Conservation (phyloP, 2,329 filamentous ascomycete species). For the Sporothrix euskadiensis region DNA sequence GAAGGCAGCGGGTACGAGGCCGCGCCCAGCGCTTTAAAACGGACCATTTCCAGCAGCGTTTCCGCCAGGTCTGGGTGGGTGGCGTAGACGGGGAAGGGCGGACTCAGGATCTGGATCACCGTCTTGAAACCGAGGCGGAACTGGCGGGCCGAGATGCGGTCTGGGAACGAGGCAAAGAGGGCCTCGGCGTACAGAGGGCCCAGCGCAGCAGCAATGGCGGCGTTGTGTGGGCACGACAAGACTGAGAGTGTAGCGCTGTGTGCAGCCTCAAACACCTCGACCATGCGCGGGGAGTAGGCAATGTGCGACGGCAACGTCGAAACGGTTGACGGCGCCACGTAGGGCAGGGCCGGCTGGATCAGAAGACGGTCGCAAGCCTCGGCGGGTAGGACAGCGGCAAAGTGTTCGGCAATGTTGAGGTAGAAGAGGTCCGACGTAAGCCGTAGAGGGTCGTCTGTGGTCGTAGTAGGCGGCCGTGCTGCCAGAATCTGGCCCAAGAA, state of each 20-base stretch:
- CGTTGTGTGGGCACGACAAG: slow-evolving; percentile 77
- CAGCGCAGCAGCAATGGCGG: slow-evolving; percentile 66
- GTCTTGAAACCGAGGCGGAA: slow-evolving; percentile 88
- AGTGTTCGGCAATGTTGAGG: slow-evolving; percentile 81
- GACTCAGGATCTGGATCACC: slow-evolving; percentile 76
- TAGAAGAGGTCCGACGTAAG: slow-evolving; percentile 75
- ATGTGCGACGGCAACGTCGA: slow-evolving; percentile 32
- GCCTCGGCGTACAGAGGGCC: slow-evolving; percentile 82
- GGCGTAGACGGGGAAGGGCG: slow-evolving; percentile 72
- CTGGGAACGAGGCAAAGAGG: slow-evolving; percentile 76
- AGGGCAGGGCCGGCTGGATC: slow-evolving; percentile 70
- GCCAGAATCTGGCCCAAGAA: slow-evolving; percentile 65
- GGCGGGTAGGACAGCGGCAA: slow-evolving; percentile 69
- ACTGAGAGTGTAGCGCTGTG: slow-evolving; percentile 80
- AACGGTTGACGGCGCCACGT: slow-evolving; percentile 55
- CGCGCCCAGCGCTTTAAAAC: slow-evolving; percentile 61
- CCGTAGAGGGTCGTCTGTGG: slow-evolving; percentile 58
- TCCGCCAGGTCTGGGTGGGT: slow-evolving; percentile 77
- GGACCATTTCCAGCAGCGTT: slow-evolving; percentile 75
- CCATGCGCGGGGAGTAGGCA: slow-evolving; percentile 47
- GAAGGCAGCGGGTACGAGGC: slow-evolving; percentile 43
- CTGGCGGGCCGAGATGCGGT: slow-evolving; percentile 76
- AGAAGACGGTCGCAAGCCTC: slow-evolving; percentile 70
- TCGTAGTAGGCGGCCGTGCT: slow-evolving; percentile 41
- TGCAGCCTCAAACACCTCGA: slow-evolving; percentile 78